Base-by-base conservation (phyloP, 768 basidiomycete genomes). In the Boletus insuetus region DNA sequence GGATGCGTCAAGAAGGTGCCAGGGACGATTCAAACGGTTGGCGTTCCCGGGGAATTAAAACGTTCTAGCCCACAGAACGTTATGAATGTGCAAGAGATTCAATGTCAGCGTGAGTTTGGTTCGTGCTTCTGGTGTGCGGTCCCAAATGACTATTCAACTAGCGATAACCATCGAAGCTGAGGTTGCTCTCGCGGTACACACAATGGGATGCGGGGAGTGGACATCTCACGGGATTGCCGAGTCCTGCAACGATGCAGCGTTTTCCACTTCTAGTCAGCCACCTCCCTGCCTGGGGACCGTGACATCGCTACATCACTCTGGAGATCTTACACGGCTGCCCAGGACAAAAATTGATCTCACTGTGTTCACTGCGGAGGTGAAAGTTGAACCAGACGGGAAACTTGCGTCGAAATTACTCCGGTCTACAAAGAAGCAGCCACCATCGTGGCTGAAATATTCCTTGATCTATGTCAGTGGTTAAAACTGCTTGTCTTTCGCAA, bases 101-200 rank as follows among this genome's bases (percentile, higher is more conserved):
- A 73, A 17, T 75, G 85, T 4, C 77, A 75, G 29, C 19, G 35
- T 29, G 34, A 20, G 53, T 44, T 13, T 39, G 2, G 12, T 20
- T 32, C 11, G 32, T 34, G 32, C 5, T 11, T 8, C 6, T 34
- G 32, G 2, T 1, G 8, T 34, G 32, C 13, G 12, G 12, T 4
- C 32, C 6, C 13, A 8, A 34, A 34, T 34, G 6, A 6, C 32
- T 34, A 7, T 41, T 26, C 45, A 20, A 55, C 19, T 41, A 85
- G 89, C 84, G 7, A 76, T 96, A 29, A 78, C 83, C 49, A 93
- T 98, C 57, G 81, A 82, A 47, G 90, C 91, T 0, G 83, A 87
- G 53, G 83, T 93, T 14, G 84, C 91, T 75, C 79, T 82, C 61
- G 86, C 84, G 78, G 83, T 90, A 17, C 38, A 48, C 20, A 10